Evolutionary conservation across 83 land plant species (phyloP).

Genomic region (Diphasiastrum complanatum): DNA sequence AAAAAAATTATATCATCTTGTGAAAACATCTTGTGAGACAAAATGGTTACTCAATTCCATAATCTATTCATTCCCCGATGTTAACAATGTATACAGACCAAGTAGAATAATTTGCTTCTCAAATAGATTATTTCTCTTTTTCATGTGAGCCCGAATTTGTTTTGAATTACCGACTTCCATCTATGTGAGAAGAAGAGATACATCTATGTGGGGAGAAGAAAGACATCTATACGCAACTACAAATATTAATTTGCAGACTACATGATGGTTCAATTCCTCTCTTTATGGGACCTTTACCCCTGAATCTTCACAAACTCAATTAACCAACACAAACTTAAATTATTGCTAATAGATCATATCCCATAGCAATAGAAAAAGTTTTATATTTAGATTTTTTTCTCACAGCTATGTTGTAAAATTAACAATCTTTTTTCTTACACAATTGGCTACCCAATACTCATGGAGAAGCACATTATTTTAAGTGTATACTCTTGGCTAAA

Average conservation of each 20-base stretch:
- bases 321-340: not conserved
- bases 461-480: conserved; percentile 3
- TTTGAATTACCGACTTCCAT: no score
- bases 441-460: conserved; percentile 13
- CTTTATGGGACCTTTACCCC: not conserved
- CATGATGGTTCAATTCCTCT: not conserved
- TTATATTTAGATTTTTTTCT: not conserved
- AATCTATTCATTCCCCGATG: no score
- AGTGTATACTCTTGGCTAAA: conserved; percentile 2
- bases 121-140: no score
- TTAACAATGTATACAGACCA: no score
- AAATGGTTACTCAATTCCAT: no score
- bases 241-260: not conserved
- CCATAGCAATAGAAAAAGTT: not conserved
- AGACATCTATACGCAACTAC: not conserved
- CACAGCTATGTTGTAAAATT: not conserved
- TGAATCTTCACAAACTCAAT: not conserved
- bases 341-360: not conserved
- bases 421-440: conserved; percentile 3
- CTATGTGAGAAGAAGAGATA: no score
- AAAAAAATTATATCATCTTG: no score
- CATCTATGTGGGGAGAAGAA: conserved; percentile 1
- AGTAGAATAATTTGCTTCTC: no score
- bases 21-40: no score
- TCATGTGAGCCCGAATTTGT: no score